Base-by-base conservation (phyloP, 2,329 filamentous ascomycete species). In the Fusarium gaditjirri region DNA sequence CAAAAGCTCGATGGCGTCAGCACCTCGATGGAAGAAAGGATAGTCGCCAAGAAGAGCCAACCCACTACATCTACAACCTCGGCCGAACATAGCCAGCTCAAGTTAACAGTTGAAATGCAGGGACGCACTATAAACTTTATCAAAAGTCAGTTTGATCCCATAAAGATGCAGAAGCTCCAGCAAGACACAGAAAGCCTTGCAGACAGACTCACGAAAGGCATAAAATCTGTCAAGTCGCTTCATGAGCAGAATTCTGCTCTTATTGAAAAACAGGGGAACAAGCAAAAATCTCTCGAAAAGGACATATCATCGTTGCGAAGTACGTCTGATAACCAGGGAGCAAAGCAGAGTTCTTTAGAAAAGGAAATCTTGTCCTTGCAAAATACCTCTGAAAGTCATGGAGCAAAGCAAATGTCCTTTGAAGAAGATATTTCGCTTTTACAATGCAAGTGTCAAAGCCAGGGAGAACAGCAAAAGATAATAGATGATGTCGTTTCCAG, bases 1-100 rank as follows among this genome's bases (percentile, higher is more conserved):
- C 63, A 65, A 13, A 76, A 74, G 35, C 59, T 78, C 12, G 75
- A 79, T 13, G 69, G 79, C 5, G 42, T 56, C 35, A 38, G 61
- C 38, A 52, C 61, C 21, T 38, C 29, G 14, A 47, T 41, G 25
- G 35, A 42, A 33, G 39, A 44, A 19, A 63, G 35, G 36, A 44
- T 49, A 25, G 53, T 58, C 17, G 46, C 64, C 25, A 19, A 25
- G 8, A 44, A 35, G 16, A 42, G 19, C 29, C 38, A 16, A 31
- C 29, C 50, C 44, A 35, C 61, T 41, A 42, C 29, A 36, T 21
- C 31, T 25, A 27, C 41, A 38, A 38, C 42, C 31, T n/a, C 19
- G 25, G 16, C 35, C 29, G 33, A 58, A 21, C 17, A 31, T 19
- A 12, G 16, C 19, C 38, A 44, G 25, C 41, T 73, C 13, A 44